Evolutionary conservation across 164 flowering plant genomes (phyloP).

Genomic region (Tinospora cordifolia): DNA sequence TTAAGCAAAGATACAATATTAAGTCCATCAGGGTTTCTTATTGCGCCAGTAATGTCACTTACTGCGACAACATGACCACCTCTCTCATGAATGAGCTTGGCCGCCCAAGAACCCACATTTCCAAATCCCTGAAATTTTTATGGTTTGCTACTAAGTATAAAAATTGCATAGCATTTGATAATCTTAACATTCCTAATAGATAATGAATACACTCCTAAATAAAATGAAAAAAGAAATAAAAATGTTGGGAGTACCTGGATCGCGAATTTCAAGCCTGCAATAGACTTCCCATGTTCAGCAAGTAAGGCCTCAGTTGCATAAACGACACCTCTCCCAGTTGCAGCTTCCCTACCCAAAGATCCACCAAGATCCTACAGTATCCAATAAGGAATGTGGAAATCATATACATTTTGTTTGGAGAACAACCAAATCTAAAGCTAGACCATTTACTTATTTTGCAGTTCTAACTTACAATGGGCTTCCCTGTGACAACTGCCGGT

Average conservation of each 20-base stretch:
- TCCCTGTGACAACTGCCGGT: slow-evolving; percentile 80
- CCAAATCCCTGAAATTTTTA: slow-evolving; percentile 53
- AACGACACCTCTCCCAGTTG: slow-evolving; percentile 83
- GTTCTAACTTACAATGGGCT: slow-evolving; percentile 52
- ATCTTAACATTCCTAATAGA: not conserved
- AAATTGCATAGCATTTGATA: not conserved
- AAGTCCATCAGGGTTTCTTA: slow-evolving; percentile 51
- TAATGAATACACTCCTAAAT: not conserved
- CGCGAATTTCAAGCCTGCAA: slow-evolving; percentile 34
- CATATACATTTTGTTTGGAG: not conserved
- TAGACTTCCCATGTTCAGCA: slow-evolving; percentile 62
- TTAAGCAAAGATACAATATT: slow-evolving; percentile 41
- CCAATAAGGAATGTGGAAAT: slow-evolving; percentile 3
- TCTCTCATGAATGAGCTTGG: slow-evolving; percentile 56
- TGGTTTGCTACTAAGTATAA: not conserved
- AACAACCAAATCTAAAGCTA: not conserved
- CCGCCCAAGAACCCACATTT: slow-evolving; percentile 82
- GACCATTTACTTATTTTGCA: not conserved
- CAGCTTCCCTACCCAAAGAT: slow-evolving; percentile 81
- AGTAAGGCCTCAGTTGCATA: slow-evolving; percentile 70
- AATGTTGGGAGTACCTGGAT: slow-evolving; percentile 23
- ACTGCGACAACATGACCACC: slow-evolving; percentile 74
- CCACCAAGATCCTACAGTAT: slow-evolving; percentile 71
- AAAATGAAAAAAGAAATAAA: not conserved
- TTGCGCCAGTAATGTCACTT: slow-evolving; percentile 66